Percentiles rank a stretch among this genome's conserved stretches.
These are phyloP conservation scores for Trichoderma aggressivum DNA, from an alignment of 2,329 filamentous ascomycete genomes.

Conservation along the genomic window DNA sequence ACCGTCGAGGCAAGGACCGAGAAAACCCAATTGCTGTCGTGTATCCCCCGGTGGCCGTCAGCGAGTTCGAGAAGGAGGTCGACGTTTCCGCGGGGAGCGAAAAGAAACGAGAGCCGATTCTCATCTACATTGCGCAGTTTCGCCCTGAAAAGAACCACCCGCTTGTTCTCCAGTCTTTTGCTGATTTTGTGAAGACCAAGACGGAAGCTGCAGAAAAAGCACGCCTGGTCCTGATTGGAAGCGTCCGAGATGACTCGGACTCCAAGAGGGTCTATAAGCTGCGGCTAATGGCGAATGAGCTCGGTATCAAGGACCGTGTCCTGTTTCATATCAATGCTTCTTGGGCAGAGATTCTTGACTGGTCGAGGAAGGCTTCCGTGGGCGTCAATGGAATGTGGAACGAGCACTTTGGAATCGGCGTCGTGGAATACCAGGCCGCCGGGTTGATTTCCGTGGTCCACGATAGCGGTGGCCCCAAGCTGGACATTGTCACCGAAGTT, in stretches of 20 bases:
- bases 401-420: slow-evolving; percentile 97
- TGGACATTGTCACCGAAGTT: slow-evolving; percentile 84
- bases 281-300: slow-evolving; percentile 78
- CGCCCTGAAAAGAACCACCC: slow-evolving; percentile 95
- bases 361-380: slow-evolving; percentile 71
- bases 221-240: slow-evolving; percentile 80
- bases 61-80: slow-evolving; percentile 73
- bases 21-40: slow-evolving; percentile 65
- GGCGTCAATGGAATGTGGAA: slow-evolving; percentile 99
- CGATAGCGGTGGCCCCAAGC: slow-evolving; percentile 84
- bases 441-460: slow-evolving; percentile 92
- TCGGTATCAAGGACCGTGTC: slow-evolving; percentile 78
- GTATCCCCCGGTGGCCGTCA: slow-evolving; percentile 89
- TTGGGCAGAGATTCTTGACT: slow-evolving; percentile 81
- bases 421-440: slow-evolving; percentile 96
- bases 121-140: slow-evolving; percentile 96
- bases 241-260: slow-evolving; percentile 81
- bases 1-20: slow-evolving; percentile 44
- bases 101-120: slow-evolving; percentile 61
- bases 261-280: slow-evolving; percentile 84
- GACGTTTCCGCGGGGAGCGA: slow-evolving; percentile 68
- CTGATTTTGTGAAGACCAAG: slow-evolving; percentile 62
- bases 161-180: slow-evolving; percentile 80
- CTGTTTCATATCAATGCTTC: slow-evolving; percentile 86
- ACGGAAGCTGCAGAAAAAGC: slow-evolving; percentile 52